Percentiles rank a stretch among this genome's conserved stretches.
phyloP scores from a whole-genome alignment of 768 basidiomycete species.

The Mycena belliarum region DNA sequence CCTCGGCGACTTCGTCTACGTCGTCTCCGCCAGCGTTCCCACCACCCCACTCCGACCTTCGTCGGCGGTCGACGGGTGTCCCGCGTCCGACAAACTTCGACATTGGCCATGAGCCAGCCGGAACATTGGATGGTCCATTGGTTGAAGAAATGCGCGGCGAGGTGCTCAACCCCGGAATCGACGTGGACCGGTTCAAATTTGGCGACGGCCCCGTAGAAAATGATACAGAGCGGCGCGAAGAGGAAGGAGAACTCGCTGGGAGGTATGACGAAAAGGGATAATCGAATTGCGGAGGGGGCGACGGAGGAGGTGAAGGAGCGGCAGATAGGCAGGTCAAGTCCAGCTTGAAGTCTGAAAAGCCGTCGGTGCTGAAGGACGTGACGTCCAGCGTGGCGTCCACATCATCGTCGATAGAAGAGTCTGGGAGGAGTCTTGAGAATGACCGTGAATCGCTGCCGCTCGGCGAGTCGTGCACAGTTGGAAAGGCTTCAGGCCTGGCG shows the following conservation, averaged over 20 bases:
- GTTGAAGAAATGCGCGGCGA: slow-evolving; percentile 9
- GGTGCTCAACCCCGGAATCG: slow-evolving; percentile 29
- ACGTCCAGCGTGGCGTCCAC: slow-evolving; percentile 13
- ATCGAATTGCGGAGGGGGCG: slow-evolving; percentile 26
- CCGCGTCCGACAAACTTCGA: slow-evolving; percentile 48
- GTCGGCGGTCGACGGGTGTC: slow-evolving; percentile 46
- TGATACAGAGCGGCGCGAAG: slow-evolving; percentile 37
- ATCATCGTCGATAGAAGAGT: slow-evolving; percentile 14
- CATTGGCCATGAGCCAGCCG: slow-evolving; percentile 48
- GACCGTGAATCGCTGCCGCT: slow-evolving; percentile 16
- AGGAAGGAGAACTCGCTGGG: slow-evolving; percentile 28
- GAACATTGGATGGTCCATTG: slow-evolving; percentile 25
- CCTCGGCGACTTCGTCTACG: slow-evolving; percentile 31
- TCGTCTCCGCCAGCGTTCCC: slow-evolving; percentile 33
- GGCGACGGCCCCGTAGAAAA: slow-evolving; percentile 37
- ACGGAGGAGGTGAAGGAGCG: slow-evolving; percentile 40
- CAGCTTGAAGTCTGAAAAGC: slow-evolving; percentile 48
- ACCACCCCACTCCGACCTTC: slow-evolving; percentile 48
- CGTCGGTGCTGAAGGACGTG: slow-evolving; percentile 26
- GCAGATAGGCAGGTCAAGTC: slow-evolving; percentile 47
- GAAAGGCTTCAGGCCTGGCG: slow-evolving; percentile 12
- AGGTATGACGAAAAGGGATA: slow-evolving; percentile 13
- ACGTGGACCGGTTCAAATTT: slow-evolving; percentile 14
- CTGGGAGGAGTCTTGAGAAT: slow-evolving; percentile 18
- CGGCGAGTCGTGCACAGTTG: slow-evolving; percentile 12